phyloP scores from a whole-genome alignment of 345 rosid species.

The Aethionema arabicum region DNA sequence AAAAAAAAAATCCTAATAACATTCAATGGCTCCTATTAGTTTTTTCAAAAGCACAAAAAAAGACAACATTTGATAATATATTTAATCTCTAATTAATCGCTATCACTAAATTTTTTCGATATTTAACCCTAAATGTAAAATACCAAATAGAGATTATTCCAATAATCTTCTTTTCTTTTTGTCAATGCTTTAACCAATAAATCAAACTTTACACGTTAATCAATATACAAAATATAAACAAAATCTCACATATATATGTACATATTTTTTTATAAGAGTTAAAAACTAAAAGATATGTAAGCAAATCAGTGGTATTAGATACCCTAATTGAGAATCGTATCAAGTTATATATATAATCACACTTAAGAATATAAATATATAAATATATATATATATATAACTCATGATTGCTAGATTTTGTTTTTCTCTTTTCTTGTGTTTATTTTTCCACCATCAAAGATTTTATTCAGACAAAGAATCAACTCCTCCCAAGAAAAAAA shows the following conservation, averaged over 20 bases:
- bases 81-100: conserved; percentile 15
- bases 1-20: conserved; percentile 22
- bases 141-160: background rate
- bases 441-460: conserved; percentile 12
- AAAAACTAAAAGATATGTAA: conserved; percentile 4
- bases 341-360: background rate
- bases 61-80: background rate
- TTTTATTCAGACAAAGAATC: conserved; percentile 17
- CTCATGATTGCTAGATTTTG: conserved; percentile 12
- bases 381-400: background rate
- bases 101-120: conserved; percentile 21
- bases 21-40: conserved; percentile 24
- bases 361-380: conserved; percentile 17
- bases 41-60: too few species aligned
- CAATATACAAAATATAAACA: background rate
- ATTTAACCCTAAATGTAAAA: conserved; percentile 8
- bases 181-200: conserved; percentile 15
- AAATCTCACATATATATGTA: background rate
- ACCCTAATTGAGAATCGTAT: background rate
- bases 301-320: background rate
- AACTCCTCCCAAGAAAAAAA: background rate
- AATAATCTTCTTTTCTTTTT: background rate
- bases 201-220: background rate
- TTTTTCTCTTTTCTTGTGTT: background rate
- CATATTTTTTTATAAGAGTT: background rate